A percentile compares a stretch with the other conserved stretches of the same genome.
phyloP scores from a whole-genome alignment of 1,284 basidiomycete genomes.

The Cystobasidium sp. region DNA sequence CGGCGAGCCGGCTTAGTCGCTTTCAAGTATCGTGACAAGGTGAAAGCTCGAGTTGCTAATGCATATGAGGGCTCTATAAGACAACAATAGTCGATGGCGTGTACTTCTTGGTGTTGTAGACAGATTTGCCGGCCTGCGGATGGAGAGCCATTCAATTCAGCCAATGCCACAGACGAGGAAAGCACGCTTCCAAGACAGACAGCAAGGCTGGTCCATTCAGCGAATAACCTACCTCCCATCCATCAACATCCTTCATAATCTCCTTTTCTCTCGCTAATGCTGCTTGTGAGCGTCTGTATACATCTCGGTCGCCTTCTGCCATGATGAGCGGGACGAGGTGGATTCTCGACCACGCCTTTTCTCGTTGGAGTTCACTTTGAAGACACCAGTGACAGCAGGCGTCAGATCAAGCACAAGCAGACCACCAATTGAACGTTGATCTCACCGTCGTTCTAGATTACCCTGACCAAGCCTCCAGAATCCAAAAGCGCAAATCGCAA shows the following conservation, averaged over 20 bases:
- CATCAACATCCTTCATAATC: slow-evolving; percentile 94
- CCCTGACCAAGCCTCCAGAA: slow-evolving; percentile 90
- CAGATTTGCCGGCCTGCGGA: slow-evolving; percentile 68
- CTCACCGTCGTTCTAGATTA: slow-evolving; percentile 88
- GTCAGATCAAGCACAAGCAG: not conserved
- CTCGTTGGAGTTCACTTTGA: slow-evolving; percentile 85
- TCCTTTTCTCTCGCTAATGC: slow-evolving; percentile 77
- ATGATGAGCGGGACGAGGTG: slow-evolving; percentile 88
- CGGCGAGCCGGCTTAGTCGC: no score
- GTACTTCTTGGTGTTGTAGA: slow-evolving; percentile 84
- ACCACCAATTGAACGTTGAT: not conserved
- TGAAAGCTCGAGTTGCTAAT: no score
- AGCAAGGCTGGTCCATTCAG: not conserved
- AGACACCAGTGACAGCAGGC: not conserved
- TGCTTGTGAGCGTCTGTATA: slow-evolving; percentile 81
- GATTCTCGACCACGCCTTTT: slow-evolving; percentile 94
- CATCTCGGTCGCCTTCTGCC: slow-evolving; percentile 90
- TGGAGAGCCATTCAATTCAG: slow-evolving; percentile 25
- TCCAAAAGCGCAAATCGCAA: slow-evolving; percentile 83
- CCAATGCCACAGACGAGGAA: slow-evolving; percentile 5
- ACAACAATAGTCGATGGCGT: slow-evolving; percentile 59
- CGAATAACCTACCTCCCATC: slow-evolving; percentile 82
- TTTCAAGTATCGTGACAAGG: no score
- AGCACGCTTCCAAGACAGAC: not conserved
- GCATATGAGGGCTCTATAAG: slow-evolving; percentile 4